Base-by-base conservation (phyloP, 1,284 basidiomycete species). In the Puccinia triticina region DNA sequence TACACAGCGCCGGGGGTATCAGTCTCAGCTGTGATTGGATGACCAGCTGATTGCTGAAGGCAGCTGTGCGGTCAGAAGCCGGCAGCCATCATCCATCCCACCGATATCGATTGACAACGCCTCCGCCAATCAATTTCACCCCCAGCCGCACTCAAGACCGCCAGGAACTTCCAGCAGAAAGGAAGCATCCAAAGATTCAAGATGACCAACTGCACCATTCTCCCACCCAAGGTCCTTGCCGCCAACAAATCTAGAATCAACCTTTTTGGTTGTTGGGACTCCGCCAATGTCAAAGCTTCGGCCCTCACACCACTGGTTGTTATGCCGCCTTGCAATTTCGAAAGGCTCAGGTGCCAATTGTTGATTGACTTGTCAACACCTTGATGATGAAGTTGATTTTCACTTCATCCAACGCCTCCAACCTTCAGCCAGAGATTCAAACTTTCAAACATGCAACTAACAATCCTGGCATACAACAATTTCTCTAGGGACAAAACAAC, bases 291-390 rank as follows among this genome's bases (percentile, higher is more conserved):
- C 85, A 95, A 99, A 89, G 95, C 88, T 98, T 95, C 90, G 77
- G 59, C 53, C 87, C 96, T 84, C 96, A 99, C 91, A 99, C 97
- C 84, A 96, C 96, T 86, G 97, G 97, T 86, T 95, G 97, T 89
- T 99, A 98, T 89, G 94, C 96, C 88, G 95, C 95, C 91, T 98
- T 98, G 91, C 95, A 98, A 89, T 99, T 99, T 93, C 97, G 96
- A 91, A 99, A 99, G 92, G 95, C 95, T 29, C 94, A 97, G 89
- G 99, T 99, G 96, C 97, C 97, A 87, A 97, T 99, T 88, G 97
- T 99, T 86, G 96, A 99, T 90, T 94, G 96, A 87, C 91, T 99
- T 86, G 96, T 99, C 85, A 96, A 98, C 91, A 93, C 93, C 94
- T 95, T 87, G 87, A 92, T 89, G 29, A 79, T 79, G 77, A 79